These are phyloP conservation scores for Penicillium freii DNA, from an alignment of 2,329 filamentous ascomycete genomes.

Conservation along the genomic window DNA sequence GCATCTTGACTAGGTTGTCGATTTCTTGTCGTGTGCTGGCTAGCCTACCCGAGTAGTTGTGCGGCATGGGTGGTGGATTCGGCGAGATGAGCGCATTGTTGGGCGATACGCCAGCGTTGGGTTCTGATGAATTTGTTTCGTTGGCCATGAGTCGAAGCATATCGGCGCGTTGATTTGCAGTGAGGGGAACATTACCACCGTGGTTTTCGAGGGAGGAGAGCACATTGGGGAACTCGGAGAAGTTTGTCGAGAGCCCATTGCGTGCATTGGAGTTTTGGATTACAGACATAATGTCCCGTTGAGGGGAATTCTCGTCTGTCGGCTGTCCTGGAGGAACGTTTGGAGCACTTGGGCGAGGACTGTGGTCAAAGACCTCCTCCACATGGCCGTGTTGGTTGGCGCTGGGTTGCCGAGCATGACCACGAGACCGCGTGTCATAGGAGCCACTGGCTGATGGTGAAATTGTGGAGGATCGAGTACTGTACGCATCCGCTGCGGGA, in stretches of 20 bases:
- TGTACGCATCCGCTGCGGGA: conserved; percentile 27
- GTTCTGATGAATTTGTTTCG: conserved; percentile 45
- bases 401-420: conserved; percentile 33
- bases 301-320: conserved; percentile 27
- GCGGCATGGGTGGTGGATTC: conserved; percentile 54
- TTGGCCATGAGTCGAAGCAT: conserved; percentile 49
- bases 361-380: conserved; percentile 47
- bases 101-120: conserved; percentile 35
- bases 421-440: conserved; percentile 33
- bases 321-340: conserved; percentile 22
- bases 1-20: conserved; percentile 73
- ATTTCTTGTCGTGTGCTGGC: conserved; percentile 71
- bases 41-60: conserved; percentile 50
- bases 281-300: conserved; percentile 50
- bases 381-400: conserved; percentile 37
- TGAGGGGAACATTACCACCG: conserved; percentile 44
- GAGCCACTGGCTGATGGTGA: conserved; percentile 36
- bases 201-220: conserved; percentile 46
- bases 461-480: conserved; percentile 35
- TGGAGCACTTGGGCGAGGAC: conserved; percentile 29
- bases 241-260: conserved; percentile 39
- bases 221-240: conserved; percentile 46
- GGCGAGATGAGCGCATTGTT: conserved; percentile 61
- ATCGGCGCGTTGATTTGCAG: conserved; percentile 47
- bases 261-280: conserved; percentile 49